phyloP scores from a whole-genome alignment of 768 basidiomycete species.

The Naganishia onofrii region DNA sequence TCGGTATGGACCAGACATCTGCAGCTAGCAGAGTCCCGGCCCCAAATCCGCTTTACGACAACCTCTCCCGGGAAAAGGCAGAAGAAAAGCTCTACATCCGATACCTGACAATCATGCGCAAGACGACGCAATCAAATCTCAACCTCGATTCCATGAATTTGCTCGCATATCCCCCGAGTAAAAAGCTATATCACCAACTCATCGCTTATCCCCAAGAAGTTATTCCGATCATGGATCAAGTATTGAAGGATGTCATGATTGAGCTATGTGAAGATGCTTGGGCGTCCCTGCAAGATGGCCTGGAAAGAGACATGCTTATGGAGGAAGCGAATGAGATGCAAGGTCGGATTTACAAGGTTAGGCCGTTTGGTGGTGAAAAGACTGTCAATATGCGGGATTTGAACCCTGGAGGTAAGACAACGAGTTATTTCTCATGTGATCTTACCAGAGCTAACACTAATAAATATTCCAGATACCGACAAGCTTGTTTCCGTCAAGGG shows the following conservation, averaged over 20 bases:
- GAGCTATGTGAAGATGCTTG: constrained; percentile 75
- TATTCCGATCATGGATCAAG: constrained; percentile 94
- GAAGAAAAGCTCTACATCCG: constrained; percentile 64
- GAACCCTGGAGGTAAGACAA: constrained; percentile 75
- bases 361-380: constrained; percentile 75
- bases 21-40: constrained; percentile 38
- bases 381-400: constrained; percentile 86
- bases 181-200: constrained; percentile 78
- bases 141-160: constrained; percentile 87
- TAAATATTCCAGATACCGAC: constrained; percentile 73
- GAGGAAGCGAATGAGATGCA: constrained; percentile 87
- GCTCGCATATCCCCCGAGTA: constrained; percentile 75
- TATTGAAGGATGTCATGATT: constrained; percentile 87
- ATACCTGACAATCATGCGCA: constrained; percentile 79
- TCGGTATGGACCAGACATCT: constrained; percentile 29
- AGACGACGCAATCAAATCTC: constrained; percentile 86
- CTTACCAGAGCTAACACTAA: constrained; percentile 13
- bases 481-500: constrained; percentile 95
- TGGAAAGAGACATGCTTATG: constrained; percentile 58
- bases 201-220: constrained; percentile 95
- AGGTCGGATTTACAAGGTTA: constrained; percentile 81
- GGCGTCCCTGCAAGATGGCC: constrained; percentile 58
- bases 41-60: constrained; percentile 47
- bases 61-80: constrained; percentile 40
- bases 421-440: background rate